Percentiles rank a stretch among this genome's conserved stretches.
phyloP scores from a whole-genome alignment of 2,329 filamentous ascomycete genomes.

The Aspergillus hiratsukae region DNA sequence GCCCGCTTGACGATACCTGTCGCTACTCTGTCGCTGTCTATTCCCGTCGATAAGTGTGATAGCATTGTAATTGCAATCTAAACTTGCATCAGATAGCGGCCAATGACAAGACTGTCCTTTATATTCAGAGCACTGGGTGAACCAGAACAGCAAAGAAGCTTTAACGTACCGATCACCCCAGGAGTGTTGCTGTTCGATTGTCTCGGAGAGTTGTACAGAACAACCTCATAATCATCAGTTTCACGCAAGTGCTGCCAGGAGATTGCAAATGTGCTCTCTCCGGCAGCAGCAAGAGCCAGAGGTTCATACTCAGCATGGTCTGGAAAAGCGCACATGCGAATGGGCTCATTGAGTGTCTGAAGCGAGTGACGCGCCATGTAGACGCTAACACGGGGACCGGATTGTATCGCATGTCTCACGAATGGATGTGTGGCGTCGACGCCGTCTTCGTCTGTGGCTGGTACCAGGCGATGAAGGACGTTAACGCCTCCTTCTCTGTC shows the following conservation, averaged over 20 bases:
- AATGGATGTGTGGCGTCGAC: constrained; percentile 27
- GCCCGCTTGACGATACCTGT: not conserved
- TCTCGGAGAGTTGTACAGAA: constrained; percentile 22
- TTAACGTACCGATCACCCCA: constrained; percentile 19
- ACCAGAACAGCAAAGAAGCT: not conserved
- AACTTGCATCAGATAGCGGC: not conserved
- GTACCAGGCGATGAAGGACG: constrained; percentile 31
- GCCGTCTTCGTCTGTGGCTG: constrained; percentile 17
- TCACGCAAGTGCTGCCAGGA: constrained; percentile 31
- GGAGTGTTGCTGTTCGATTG: constrained; percentile 6
- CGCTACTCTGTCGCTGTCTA: constrained; percentile 1
- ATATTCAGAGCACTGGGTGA: not conserved
- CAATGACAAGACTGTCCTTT: not conserved
- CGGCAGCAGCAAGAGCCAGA: constrained; percentile 24
- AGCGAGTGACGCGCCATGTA: constrained; percentile 28
- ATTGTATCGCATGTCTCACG: constrained; percentile 27
- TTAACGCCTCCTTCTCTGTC: constrained; percentile 19
- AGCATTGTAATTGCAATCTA: constrained; percentile 19
- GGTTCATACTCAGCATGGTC: constrained; percentile 27
- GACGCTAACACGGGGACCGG: constrained; percentile 16
- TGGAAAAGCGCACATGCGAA: constrained; percentile 26
- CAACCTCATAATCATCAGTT: constrained; percentile 21
- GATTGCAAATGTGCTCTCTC: constrained; percentile 29
- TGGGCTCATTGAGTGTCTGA: constrained; percentile 4
- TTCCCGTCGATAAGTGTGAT: constrained; percentile 15